Base-by-base conservation (phyloP, 2,329 filamentous ascomycete genomes). In the Calonectria hawksworthii region DNA sequence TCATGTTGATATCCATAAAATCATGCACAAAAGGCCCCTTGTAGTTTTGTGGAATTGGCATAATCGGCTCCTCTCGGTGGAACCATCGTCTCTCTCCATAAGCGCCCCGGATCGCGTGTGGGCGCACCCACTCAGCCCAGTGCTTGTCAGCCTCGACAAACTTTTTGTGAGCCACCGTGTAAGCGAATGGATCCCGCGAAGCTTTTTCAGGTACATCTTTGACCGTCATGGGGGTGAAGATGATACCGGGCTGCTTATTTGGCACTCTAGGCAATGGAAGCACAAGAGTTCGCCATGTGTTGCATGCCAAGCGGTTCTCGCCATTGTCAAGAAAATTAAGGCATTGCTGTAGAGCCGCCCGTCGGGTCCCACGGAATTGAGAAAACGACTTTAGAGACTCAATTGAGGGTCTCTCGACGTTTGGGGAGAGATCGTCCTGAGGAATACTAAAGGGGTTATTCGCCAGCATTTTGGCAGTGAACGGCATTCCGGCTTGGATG, bases 331-430 rank as follows among this genome's bases (percentile, higher is more conserved):
- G 84, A 16, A 82, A 74, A 51, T 84, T 84, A 38, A 90, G 82
- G 23, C 83, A 83, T 36, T 85, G 84, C 76, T 89, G 87, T 28
- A 90, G 80, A 23, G 85, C 88, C 10, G 87, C 88, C 56, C 89
- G 86, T 52, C 85, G 84, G 69, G 83, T 84, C 1, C 88, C 88
- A 14, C 87, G 86, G 67, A 86, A 84, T 4, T 66, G 69, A 2
- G 85, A 83, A 75, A 84, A 87, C 23, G 76, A 66, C 16, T 76
- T 51, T 36, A 82, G 76, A 1, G 73, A 72, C 26, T 78, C 75
- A 69, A 81, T 38, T 4, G 56, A 63, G 14, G 34, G 56, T 11
- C 23, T 38, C 4, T 38, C n/a, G 32, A 23, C 16, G 28, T 36
- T 21, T 2, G 32, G 30, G 8, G 67, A 34, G 7, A 56, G 36